Evolutionary conservation across 345 rosid species (phyloP), one percentile per base, ranked within the genome.

Genomic region (Ceriops zippeliana): DNA sequence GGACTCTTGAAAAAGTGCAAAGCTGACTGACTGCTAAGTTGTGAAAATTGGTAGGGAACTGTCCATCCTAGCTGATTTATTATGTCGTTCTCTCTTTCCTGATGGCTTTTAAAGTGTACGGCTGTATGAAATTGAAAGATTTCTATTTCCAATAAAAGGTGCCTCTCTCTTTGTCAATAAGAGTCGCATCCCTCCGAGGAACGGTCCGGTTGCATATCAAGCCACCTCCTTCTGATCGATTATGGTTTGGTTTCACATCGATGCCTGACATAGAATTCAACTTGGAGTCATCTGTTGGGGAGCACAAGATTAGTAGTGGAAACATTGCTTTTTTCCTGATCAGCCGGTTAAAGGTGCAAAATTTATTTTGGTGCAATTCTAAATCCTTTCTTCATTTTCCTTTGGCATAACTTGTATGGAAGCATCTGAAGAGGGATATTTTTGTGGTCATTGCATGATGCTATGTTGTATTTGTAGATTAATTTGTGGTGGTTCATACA

Each of bases 211-310:
- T 92, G 54, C 90, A 84, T 72, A 74, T 91, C 77, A 90, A 95
- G 80, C 97, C 96, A 21, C 99, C 98, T 67, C 99, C 99, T 49
- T 91, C 98, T 4, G 96, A 95, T 84, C 98, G 84, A 63, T 65
- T 91, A 76, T 95, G 99, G 98, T 87, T 79, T 80, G 86, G 96
- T 75, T 95, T 90, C 83, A 87, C 90, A 16, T 88, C 90, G 73
- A 91, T 82, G 96, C 99, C 99, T 4, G 89, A 90, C 53, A 83
- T 95, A 77, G 87, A 89, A 49, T 86, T 95, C 61, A 78, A 79
- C 69, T 84, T 91, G 57, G 96, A 83, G 75, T 87, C 98, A 58
- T 83, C 90, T 24, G 80, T 95, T 77, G 97, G 98, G 75, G 99
- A 91, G 53, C 96, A 83, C 78, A 95, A 86, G 82, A 83, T 95